Evolutionary conservation across 371 early-diverging fungal species (phyloP), one percentile per base, ranked within the genome.

Genomic region (Circinella umbellata): DNA sequence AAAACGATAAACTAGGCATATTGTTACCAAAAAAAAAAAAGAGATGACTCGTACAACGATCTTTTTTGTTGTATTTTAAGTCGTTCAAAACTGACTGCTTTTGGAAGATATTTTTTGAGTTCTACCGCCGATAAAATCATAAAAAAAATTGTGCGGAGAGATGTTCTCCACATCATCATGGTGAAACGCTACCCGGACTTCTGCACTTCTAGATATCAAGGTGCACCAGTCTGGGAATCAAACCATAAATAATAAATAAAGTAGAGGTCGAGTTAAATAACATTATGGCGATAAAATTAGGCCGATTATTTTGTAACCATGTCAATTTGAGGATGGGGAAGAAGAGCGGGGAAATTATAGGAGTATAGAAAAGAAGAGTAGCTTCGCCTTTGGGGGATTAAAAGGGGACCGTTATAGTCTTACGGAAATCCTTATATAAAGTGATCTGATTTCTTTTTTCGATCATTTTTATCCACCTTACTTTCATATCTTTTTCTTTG

Each of bases 111-210:
- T 34, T 15, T 27, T 34, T 57, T 57, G 35, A 34, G 27, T 57
- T 57, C 57, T 57, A 57, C 57, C 57, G 57, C 57, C 57, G 27
- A 53, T 13, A 53, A 42, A 9, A 42, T 42, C 9, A 9, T 42
- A 42, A 9, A 42, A 42, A 42, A 42, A 42, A 42, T 9, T 6
- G 42, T 42, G 42, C 6, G 42, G 9, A 42, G 11, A 11, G 42
- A 42, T 18, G 6, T 11, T 57, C 57, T 54, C 54, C 54, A 54
- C 18, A 27, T 57, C 14, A 42, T 42, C 11, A 42, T 42, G 42
- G 57, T 57, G 57, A 34, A 57, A 57, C 57, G 35, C 57, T 57
- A 57, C 57, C 34, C 34, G 14, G 57, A 51, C 27, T 57, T 27
- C 57, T 27, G 27, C 57, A 57, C 57, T 51, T 51, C 27, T 7